Base-by-base conservation (phyloP, 768 basidiomycete species). In the Tricholoma saponaceum region DNA sequence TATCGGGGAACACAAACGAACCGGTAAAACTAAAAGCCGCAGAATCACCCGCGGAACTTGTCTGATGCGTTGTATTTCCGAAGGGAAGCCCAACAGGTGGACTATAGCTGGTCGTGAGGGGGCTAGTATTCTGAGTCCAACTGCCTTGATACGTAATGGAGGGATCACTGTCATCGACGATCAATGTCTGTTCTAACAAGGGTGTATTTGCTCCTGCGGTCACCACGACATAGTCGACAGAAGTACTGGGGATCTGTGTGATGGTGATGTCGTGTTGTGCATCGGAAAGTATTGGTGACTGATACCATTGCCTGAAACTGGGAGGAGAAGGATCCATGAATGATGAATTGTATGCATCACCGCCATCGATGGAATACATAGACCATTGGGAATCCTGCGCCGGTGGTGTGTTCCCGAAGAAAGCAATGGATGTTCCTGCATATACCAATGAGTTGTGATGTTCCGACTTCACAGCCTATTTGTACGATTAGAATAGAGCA, bases 11-110 rank as follows among this genome's bases (percentile, higher is more conserved):
- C 12, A 8, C 8, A n/a, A 41, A 26, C 66, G 10, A 57, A 71
- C 71, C 71, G 51, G 53, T 65, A 58, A 73, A 73, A 7, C 23
- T 53, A 32, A 70, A 70, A 14, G 66, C 65, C 13, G 69, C 65
- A 9, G 50, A 55, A n/a, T 60, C 62, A 1, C 70, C 71, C 12
- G 52, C 50, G 12, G 33, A 53, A 0, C 51, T 60, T 0, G 66
- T 60, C 23, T 65, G 63, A 37, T 67, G 69, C 2, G 69, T 70
- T 2, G 66, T 61, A 56, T 69, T 69, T n/a, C 67, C 63, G 47
- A 63, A 64, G 0, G 69, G 63, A 55, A 62, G 59, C 0, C 69
- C 66, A 16, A 59, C 6, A 28, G 1, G 23, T 2, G 61, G 65
- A 28, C 58, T 25, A 20, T 53, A 33, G 3, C 49, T 50, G 3